Conservation (phyloP, 805 yeast genomes). For the Metschnikowia dekortorum region DNA sequence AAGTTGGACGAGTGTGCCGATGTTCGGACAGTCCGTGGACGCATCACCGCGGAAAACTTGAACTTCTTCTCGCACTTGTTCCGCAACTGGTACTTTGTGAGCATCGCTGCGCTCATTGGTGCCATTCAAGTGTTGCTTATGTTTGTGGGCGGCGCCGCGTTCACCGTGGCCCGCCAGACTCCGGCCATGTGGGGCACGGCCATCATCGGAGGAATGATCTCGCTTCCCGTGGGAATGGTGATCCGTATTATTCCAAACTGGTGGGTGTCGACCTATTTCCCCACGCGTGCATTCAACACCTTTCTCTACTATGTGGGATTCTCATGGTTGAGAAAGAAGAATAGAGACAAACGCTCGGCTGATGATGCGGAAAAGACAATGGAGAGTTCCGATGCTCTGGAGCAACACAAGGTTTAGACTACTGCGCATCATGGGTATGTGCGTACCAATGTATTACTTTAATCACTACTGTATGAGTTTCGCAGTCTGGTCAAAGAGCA, state of each 20-base stretch:
- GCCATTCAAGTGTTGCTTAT: constrained; percentile 84
- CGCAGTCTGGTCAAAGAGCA: too few relatives aligned
- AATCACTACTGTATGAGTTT: too few relatives aligned
- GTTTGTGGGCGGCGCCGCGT: constrained; percentile 97
- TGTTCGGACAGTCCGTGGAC: constrained; percentile 48
- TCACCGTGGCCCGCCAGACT: constrained; percentile 74
- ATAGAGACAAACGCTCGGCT: constrained; percentile 14
- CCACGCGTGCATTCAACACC: constrained; percentile 46
- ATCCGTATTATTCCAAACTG: constrained; percentile 81
- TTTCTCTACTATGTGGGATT: constrained; percentile 36
- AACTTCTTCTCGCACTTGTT: constrained; percentile 80
- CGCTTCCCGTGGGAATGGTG: constrained; percentile 75
- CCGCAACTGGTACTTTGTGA: constrained; percentile 77
- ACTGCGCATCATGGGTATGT: too few relatives aligned
- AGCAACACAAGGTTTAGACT: not conserved
- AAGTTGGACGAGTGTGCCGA: constrained; percentile 86
- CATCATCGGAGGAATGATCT: constrained; percentile 68
- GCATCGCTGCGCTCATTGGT: constrained; percentile 68
- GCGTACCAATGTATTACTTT: too few relatives aligned
- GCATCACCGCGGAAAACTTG: constrained; percentile 61
- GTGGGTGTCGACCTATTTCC: constrained; percentile 65
- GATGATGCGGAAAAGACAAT: constrained; percentile 18
- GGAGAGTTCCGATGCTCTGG: not conserved
- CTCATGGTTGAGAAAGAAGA: constrained; percentile 28
- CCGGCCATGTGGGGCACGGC: constrained; percentile 90